These are phyloP conservation scores for Globisporangium sylvaticum DNA, from an alignment of 352 stramenopile species.

Conservation along the genomic window DNA sequence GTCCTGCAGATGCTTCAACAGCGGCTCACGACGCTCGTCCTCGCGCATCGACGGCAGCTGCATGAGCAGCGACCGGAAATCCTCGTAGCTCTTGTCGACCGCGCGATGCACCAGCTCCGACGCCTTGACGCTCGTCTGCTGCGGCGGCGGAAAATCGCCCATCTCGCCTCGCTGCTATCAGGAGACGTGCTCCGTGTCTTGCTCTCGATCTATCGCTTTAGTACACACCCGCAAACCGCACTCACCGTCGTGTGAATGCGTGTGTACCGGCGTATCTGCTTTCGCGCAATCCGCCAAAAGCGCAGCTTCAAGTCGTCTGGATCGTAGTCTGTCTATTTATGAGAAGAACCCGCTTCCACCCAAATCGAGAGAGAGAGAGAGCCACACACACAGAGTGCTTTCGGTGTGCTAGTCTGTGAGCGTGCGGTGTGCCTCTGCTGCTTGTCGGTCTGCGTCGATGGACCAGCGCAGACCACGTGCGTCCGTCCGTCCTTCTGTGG, in stretches of 20 bases:
- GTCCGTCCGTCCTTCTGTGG: background rate
- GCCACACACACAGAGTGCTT: background rate
- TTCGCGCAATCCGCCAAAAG: background rate
- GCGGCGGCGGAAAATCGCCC: conserved; percentile 66
- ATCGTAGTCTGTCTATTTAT: background rate
- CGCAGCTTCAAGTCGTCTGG: background rate
- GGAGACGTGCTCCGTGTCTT: background rate
- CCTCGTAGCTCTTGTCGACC: conserved; percentile 82
- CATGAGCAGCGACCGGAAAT: conserved; percentile 69
- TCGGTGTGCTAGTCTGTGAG: background rate
- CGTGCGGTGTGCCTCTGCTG: background rate
- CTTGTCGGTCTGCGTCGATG: background rate
- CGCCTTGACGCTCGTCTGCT: conserved; percentile 58
- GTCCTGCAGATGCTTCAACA: conserved; percentile 58
- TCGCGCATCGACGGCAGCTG: conserved; percentile 65
- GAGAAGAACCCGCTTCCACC: background rate
- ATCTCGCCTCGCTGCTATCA: conserved; percentile 21
- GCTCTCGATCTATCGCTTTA: background rate
- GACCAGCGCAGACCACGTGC: background rate
- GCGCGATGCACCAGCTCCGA: conserved; percentile 75
- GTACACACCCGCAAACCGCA: background rate
- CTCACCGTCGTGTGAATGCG: background rate
- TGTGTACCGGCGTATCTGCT: background rate
- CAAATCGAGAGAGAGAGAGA: background rate
- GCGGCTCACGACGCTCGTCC: conserved; percentile 68